Evolutionary conservation across 768 basidiomycete genomes (phyloP), one percentile per base, ranked within the genome.

Genomic region (Mycena venus): DNA sequence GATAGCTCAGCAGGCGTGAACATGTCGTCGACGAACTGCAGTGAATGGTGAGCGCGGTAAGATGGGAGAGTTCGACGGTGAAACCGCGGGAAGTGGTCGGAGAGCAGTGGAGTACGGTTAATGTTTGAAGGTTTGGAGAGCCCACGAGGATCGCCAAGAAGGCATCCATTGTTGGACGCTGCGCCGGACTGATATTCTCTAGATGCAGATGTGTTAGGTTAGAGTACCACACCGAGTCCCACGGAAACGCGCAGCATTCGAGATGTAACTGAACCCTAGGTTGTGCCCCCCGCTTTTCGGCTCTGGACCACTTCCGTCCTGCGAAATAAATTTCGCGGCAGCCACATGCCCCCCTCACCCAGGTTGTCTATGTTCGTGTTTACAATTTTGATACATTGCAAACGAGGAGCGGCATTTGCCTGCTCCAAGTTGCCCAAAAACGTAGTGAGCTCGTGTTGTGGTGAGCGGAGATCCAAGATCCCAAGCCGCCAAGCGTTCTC

Each of bases 141-240:
- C 55, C 51, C 27, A 36, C 40, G 9, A 78, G 66, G 25, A 78
- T 66, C 14, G 25, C 11, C 56, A 73, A 38, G 21, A 78, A 42
- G 8, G 32, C 40, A 27, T 70, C 60, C 63, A 75, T 72, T 7
- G 72, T 68, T 0, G 77, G 77, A n/a, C 63, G 32, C 38, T 75
- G 74, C 2, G 38, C 19, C 0, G 47, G 51, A 17, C 36, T 61
- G 15, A 73, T 62, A 31, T 75, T 53, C 61, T 59, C 65, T 23
- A 78, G 64, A 55, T 75, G 69, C 17, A 78, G 74, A 32, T 75
- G 53, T 1, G 68, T 70, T 11, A 78, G 47, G 29, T 78, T 32
- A 10, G 36, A 27, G 25, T 78, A 78, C 68, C 68, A 75, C 5
- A 15, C 36, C 29, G 77, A 78, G 61, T 73, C 72, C 77, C 77